These are phyloP conservation scores for Suillus brevipes DNA, from an alignment of 768 basidiomycete species.

Conservation along the genomic window DNA sequence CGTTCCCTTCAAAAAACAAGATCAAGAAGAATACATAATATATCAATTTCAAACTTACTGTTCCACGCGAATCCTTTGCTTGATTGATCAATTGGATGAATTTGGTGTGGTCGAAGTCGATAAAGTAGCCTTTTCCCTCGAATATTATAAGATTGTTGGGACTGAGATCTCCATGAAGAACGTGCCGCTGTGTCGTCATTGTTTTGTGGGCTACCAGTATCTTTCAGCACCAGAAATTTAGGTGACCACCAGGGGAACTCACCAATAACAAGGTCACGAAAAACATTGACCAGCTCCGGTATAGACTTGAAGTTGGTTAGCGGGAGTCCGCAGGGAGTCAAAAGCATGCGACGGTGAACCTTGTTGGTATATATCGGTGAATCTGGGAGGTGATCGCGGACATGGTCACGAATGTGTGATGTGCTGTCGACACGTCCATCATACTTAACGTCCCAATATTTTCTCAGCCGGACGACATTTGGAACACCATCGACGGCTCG, in stretches of 20 bases:
- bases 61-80: not conserved
- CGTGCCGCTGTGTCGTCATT: rapidly evolving
- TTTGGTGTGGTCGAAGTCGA: not conserved
- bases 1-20: not conserved
- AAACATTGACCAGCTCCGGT: not conserved
- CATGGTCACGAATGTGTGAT: not conserved
- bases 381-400: not conserved
- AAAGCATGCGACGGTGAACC: not conserved
- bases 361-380: not conserved
- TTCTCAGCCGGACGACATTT: not conserved
- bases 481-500: not conserved
- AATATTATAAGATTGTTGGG: not conserved
- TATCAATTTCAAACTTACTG: not conserved
- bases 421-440: not conserved
- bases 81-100: not conserved
- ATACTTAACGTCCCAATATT: not conserved
- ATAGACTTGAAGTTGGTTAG: not conserved
- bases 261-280: not conserved
- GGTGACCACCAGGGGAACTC: not conserved
- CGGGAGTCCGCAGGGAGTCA: not conserved
- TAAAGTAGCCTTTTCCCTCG: not conserved
- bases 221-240: not conserved
- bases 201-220: not conserved
- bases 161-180: not conserved
- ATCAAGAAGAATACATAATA: not conserved